Base-by-base conservation (phyloP, 169 alveolate species). In the Miamiensis avidus region DNA sequence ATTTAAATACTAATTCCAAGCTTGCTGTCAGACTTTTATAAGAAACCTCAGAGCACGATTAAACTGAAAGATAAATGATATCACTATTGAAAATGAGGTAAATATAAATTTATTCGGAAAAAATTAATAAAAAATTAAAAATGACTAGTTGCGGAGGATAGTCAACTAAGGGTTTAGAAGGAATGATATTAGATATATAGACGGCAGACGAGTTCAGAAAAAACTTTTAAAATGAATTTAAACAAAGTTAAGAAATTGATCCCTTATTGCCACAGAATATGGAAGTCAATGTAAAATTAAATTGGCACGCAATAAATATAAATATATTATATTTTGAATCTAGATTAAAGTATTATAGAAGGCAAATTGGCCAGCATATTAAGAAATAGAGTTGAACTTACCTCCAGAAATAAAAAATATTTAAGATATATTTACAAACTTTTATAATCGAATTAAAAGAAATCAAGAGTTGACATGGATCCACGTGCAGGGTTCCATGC, bases 341-440 rank as follows among this genome's bases (percentile, higher is more conserved):
- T 29, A 65, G 74, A 74, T 79, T 29, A 79, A 79, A 79, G 84
- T 79, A 25, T 29, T 79, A 28, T 79, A 79, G 64, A 74, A 79
- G 29, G 84, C 76, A 0, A 79, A 79, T 49, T 79, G 84, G 84
- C 84, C 84, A 11, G n/a, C 31, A 15, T 79, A 79, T 30, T 49
- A 49, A 29, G 73, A 65, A 28, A 28, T 65, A 25, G 49, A 20
- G 29, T 34, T 79, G 73, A 79, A 28, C 28, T 25, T 79, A 34
- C 84, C 84, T n/a, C 49, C 1, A 15, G 20, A 26, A 28, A 29
- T 32, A 16, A 25, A 79, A 65, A 65, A 34, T 28, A 28, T 79
- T 4, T 49, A 20, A 34, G 75, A 79, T 1, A 64, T 49, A 1
- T 79, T 28, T 79, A 79, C 32, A 27, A 29, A 26, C 0, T 79